Evolutionary conservation across 2,329 filamentous ascomycete species (phyloP), one percentile per base, ranked within the genome.

Genomic region (Aspergillus quadricinctus): DNA sequence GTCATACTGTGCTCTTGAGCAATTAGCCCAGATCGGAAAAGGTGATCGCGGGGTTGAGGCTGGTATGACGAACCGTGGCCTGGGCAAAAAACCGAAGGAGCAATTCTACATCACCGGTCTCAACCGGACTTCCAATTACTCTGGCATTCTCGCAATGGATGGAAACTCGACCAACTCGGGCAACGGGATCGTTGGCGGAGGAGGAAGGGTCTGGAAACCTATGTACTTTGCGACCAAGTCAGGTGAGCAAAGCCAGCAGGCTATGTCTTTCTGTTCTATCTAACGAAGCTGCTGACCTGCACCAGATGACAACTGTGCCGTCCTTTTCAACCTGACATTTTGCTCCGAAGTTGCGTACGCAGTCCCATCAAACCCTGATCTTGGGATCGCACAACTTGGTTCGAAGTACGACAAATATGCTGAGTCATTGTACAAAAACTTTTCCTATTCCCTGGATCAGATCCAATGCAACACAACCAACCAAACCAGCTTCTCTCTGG

Each of bases 331-430:
- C 68, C 84, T 99, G n/a, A 80, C 86, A 0, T 95, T 97, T 72
- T 99, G 94, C 76, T 83, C 88, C 63, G 85, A 93, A 65, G 88
- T 93, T 49, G 90, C 93, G 51, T 97, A 97, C 69, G 89, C 93
- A 6, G 94, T 97, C 0, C 94, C 94, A 0, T 87, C 88, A 43
- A 96, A 96, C 66, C 80, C 84, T 83, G 53, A 85, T 85, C 64
- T 76, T 80, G 21, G 43, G 43, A 21, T 23, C 50, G 78, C 81
- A 1, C 77, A 79, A 19, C 82, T 99, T 8, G 86, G 83, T 3
- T 74, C 79, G 3, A 83, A 88, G 56, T 99, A 97, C 77, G 93
- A 99, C 72, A 75, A 84, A 48, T 85, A 89, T 67, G 90, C 93
- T 7, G 72, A 77, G 23, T 67, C 71, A 3, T 85, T 88, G 73